Evolutionary conservation across 805 yeast genomes (phyloP).

Genomic region (Nakazawaea wickerhamii): DNA sequence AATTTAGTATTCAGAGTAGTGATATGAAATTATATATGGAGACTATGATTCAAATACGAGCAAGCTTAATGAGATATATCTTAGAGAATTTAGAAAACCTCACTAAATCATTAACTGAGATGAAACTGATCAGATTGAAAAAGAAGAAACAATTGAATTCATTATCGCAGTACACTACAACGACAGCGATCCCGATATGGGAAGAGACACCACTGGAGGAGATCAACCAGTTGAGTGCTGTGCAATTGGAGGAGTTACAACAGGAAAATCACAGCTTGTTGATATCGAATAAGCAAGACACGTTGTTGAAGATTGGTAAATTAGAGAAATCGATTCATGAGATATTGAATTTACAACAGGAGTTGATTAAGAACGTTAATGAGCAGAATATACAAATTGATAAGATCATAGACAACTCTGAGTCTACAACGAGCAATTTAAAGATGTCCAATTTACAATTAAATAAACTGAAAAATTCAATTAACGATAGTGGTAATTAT

Average conservation of each 20-base stretch:
- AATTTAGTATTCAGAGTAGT: conserved; percentile 8
- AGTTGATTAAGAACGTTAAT: conserved; percentile 1
- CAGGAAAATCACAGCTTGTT: conserved; percentile 53
- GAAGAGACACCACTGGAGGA: conserved; percentile 4
- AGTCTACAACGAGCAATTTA: conserved; percentile 2
- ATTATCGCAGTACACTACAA: conserved; percentile 24
- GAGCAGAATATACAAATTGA: conserved; percentile 9
- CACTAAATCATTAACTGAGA: conserved; percentile 39
- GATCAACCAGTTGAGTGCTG: conserved; percentile 31
- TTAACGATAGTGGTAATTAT: conserved; percentile 5
- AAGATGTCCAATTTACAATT: conserved; percentile 7
- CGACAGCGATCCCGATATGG: conserved; percentile 1
- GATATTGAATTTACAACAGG: conserved; percentile 47
- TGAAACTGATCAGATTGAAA: conserved; percentile 44
- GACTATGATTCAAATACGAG: conserved; percentile 33
- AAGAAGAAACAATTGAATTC: conserved; percentile 34
- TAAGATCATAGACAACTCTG: conserved; percentile 4
- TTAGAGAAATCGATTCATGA: conserved; percentile 63
- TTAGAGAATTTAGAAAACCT: conserved; percentile 36
- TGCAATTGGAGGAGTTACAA: conserved; percentile 53
- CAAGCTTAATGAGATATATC: conserved; percentile 44
- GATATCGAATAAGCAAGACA: conserved; percentile 51
- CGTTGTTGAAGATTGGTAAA: conserved; percentile 52
- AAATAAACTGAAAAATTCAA: conserved; percentile 1
- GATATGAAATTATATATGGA: conserved; percentile 18